Percentiles rank a stretch among this genome's conserved stretches.
Evolutionary conservation across 176 grass and related monocot genomes (phyloP).

Genomic region (Hordeum marinum): DNA sequence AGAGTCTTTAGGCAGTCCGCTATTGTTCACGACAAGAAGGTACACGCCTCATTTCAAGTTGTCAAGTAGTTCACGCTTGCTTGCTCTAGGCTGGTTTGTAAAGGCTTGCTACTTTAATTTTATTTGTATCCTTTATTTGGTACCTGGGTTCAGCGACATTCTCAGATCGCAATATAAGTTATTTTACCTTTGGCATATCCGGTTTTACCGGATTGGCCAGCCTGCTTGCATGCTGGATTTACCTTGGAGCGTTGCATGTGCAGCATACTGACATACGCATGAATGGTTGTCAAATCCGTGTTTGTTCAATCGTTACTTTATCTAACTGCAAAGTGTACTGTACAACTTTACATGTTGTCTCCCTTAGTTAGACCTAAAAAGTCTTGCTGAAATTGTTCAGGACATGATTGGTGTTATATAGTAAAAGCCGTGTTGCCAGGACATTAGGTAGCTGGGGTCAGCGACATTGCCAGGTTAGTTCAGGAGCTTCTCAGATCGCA

Average conservation of each 20-base stretch:
- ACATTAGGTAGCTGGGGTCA: neutral
- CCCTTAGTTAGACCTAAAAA: neutral
- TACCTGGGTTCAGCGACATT: neutral
- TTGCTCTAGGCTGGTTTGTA: neutral
- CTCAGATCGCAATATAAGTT: neutral
- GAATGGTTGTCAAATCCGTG: neutral
- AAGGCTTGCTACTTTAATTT: neutral
- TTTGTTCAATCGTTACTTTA: neutral
- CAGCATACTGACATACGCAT: neutral
- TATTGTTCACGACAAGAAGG: neutral
- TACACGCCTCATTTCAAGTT: neutral
- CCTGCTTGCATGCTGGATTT: neutral
- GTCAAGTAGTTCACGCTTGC: neutral
- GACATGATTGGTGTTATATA: constrained; percentile 2
- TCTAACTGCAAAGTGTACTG: no score
- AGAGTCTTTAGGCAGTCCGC: neutral
- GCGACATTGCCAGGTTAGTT: neutral
- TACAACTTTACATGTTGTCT: no score
- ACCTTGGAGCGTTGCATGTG: neutral
- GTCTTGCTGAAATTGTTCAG: neutral
- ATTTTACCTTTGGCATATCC: neutral
- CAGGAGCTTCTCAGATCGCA: neutral
- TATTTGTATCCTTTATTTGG: neutral
- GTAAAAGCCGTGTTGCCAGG: neutral
- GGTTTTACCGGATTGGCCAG: neutral